Evolutionary conservation across 805 yeast species (phyloP).

Genomic region (Nakazawaea anatomiae): DNA sequence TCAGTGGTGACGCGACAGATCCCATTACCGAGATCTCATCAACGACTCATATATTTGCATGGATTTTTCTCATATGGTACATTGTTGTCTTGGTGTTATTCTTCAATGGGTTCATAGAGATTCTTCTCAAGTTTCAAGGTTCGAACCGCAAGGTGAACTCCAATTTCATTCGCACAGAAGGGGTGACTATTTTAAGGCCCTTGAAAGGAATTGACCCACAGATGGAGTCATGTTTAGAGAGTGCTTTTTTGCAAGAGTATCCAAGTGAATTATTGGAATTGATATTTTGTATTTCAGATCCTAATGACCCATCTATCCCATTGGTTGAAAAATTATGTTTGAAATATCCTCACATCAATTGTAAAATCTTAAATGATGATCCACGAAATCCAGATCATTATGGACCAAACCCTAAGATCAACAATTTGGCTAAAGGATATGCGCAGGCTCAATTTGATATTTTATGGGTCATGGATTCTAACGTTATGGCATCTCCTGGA

Average conservation of each 20-base stretch:
- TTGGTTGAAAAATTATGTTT: conserved; percentile 43
- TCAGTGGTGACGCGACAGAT: neutral
- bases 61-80: conserved; percentile 20
- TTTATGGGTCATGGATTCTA: conserved; percentile 82
- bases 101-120: conserved; percentile 22
- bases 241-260: conserved; percentile 64
- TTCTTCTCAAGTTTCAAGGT: conserved; percentile 17
- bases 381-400: conserved; percentile 34
- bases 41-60: neutral
- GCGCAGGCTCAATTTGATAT: conserved; percentile 61
- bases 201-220: conserved; percentile 81
- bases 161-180: conserved; percentile 37
- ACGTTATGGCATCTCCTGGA: conserved; percentile 70
- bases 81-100: conserved; percentile 21
- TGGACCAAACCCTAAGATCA: conserved; percentile 89
- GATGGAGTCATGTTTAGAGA: conserved; percentile 57
- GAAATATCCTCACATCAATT: conserved; percentile 51
- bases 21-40: neutral
- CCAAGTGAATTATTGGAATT: conserved; percentile 58
- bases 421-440: conserved; percentile 81
- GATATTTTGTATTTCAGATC: conserved; percentile 67
- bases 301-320: conserved; percentile 58
- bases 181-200: conserved; percentile 78
- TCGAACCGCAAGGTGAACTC: conserved; percentile 11
- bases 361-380: conserved; percentile 48